Base-by-base conservation (phyloP, 176 grass and related monocot species). In the Paspalum vaginatum region DNA sequence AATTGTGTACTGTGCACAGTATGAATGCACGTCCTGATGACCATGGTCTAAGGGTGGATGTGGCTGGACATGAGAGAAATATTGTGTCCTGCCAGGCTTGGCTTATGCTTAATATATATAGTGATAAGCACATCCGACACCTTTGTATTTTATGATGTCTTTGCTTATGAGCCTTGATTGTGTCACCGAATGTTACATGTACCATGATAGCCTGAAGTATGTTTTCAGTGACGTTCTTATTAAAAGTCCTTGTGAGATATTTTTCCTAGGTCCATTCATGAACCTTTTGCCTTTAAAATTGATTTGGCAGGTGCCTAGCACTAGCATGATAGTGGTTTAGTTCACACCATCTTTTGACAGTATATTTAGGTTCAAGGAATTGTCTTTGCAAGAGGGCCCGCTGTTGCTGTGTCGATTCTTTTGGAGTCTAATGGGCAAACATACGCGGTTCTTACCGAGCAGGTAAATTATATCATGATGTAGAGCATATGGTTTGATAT, bases 281-380 rank as follows among this genome's bases (percentile, higher is more conserved):
- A 25, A 15, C 1, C 8, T 56, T 39, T 46, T 37, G 9, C 6
- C 5, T 87, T 45, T 65, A 64, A 49, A n/a, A 16, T 24, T 1
- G 5, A 4, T 61, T 20, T 60, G 32, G 2, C n/a, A 3, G 6
- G 13, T 55, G 11, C 69, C 16, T 69, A 50, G 22, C 16, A 42
- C 17, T 25, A 46, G 9, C 37, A 53, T 71, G 9, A 49, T 9
- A 52, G 38, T 24, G 22, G 9, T 84, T 79, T 74, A 16, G 40
- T 74, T 72, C 8, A 6, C 60, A 43, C 9, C 70, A 65, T 81
- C 4, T 72, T 81, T 77, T 59, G 62, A 69, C 71, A 74, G 8
- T 70, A 49, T 83, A 27, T 88, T 60, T 91, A 98, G 92, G 85
- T 98, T 93, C 95, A 90, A 91, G 95, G 92, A 64, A 98, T 98